Base-by-base conservation (phyloP, 1,284 basidiomycete species). In the Pyrrhoderma lamaoense region DNA sequence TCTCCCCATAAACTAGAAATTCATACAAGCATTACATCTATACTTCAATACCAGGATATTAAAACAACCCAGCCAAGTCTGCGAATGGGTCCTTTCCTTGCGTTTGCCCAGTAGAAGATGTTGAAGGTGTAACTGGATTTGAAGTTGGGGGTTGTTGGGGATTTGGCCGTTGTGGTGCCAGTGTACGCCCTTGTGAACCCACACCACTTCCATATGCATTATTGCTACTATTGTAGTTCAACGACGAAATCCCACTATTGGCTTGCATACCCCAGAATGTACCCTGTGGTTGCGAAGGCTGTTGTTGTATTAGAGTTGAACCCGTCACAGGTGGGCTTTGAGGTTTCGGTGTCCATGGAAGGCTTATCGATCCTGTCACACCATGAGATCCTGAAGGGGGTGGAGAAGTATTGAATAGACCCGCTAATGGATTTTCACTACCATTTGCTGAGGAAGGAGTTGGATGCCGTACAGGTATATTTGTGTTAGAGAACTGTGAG, bases 41-140 rank as follows among this genome's bases (percentile, higher is more conserved):
- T 31, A 31, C 7, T n/a, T n/a, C n/a, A 14, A 38, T 8, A 40
- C 16, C 7, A 21, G 2, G 14, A 40, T 22, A 34, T 70, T 67
- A 90, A 63, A 90, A 89, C 52, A 90, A 66, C 34, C 82, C 82
- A 2, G 75, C 85, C 40, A 90, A 69, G 65, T 89, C 87, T 13
- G 85, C 84, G 60, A 90, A 90, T 36, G 88, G 88, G 65, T 90
- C 87, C 62, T 86, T 89, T 55, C 69, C 71, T 62, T 79, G 75
- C 49, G 58, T 47, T 46, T 61, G 40, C 22, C 60, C 56, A 55
- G 61, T 18, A 22, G 52, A 22, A 9, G 43, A 11, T 45, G 51
- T n/a, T n/a, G 38, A 8, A 1, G 38, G 14, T 7, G 37, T 21
- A 40, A 16, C n/a, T 5, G 38, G 21, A 22, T 40, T 40, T 22